These are phyloP conservation scores for Dactylonectria macrodidyma DNA, from an alignment of 2,329 filamentous ascomycete species.

Conservation along the genomic window DNA sequence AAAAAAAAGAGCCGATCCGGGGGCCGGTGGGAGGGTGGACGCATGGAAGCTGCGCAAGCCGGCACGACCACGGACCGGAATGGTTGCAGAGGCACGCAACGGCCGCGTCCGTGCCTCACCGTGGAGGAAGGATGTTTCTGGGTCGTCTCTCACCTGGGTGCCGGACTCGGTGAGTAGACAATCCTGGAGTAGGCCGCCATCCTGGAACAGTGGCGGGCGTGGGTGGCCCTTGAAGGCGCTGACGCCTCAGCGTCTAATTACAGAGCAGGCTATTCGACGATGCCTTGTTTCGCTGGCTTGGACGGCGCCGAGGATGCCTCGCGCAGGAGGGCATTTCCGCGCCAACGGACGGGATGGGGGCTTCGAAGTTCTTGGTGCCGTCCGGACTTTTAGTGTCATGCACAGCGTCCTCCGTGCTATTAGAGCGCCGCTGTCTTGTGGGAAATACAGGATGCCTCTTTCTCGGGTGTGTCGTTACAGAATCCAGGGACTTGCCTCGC, in stretches of 20 bases:
- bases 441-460: background rate
- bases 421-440: background rate
- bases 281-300: slow-evolving; percentile 13
- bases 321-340: slow-evolving; percentile 16
- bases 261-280: slow-evolving; percentile 15
- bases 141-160: slow-evolving; percentile 5
- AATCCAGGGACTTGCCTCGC: slow-evolving; percentile 14
- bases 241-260: slow-evolving; percentile 25
- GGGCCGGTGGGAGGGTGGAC: slow-evolving; percentile 7
- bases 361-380: slow-evolving; percentile 11
- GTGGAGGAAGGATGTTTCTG: slow-evolving; percentile 1
- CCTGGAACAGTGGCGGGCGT: background rate
- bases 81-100: slow-evolving; percentile 9
- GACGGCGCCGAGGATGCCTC: slow-evolving; percentile 9
- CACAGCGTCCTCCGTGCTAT: background rate
- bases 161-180: slow-evolving; percentile 16
- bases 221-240: slow-evolving; percentile 8
- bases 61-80: slow-evolving; percentile 10
- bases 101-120: slow-evolving; percentile 34
- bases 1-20: slow-evolving; percentile 3
- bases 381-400: slow-evolving; percentile 14
- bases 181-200: background rate
- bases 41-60: background rate
- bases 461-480: slow-evolving; percentile 18
- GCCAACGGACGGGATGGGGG: slow-evolving; percentile 12